These are phyloP conservation scores for Candida rishiriensis DNA, from an alignment of 805 yeast species.

Conservation along the genomic window DNA sequence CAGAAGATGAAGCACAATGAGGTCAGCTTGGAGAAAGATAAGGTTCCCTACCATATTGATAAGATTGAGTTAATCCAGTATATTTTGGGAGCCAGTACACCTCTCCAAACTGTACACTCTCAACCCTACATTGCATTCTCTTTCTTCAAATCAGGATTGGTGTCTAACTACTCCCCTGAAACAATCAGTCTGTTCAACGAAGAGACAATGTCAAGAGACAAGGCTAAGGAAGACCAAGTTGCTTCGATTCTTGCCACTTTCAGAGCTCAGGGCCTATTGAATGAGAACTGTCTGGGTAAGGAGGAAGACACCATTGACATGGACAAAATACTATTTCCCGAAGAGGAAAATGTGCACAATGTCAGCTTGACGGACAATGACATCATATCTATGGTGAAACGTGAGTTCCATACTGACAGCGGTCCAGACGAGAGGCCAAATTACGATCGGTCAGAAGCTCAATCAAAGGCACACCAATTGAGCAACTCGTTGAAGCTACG, in stretches of 20 bases:
- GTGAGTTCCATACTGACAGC: conserved; percentile 9
- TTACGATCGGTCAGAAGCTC: not conserved
- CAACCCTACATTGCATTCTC: conserved; percentile 15
- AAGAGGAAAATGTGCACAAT: conserved; percentile 31
- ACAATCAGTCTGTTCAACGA: conserved; percentile 4
- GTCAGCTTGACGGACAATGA: conserved; percentile 32
- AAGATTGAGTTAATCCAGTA: conserved; percentile 23
- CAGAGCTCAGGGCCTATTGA: conserved; percentile 11
- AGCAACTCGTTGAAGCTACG: conserved; percentile 4
- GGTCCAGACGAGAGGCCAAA: not conserved
- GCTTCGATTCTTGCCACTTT: conserved; percentile 19
- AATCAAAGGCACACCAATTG: not conserved
- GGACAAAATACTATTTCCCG: conserved; percentile 33
- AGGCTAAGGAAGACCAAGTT: conserved; percentile 21
- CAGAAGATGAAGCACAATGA: conserved; percentile 2
- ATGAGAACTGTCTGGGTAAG: conserved; percentile 4
- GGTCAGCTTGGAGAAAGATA: not conserved
- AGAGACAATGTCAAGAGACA: conserved; percentile 10
- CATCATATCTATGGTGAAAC: conserved; percentile 25
- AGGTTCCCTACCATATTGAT: conserved; percentile 6
- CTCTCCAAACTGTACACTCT: conserved; percentile 11
- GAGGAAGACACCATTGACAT: conserved; percentile 13
- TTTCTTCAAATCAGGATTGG: conserved; percentile 19
- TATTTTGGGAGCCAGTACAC: conserved; percentile 16
- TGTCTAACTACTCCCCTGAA: conserved; percentile 7